phyloP scores from a whole-genome alignment of 352 stramenopile species.

The Sclerospora graminicola region DNA sequence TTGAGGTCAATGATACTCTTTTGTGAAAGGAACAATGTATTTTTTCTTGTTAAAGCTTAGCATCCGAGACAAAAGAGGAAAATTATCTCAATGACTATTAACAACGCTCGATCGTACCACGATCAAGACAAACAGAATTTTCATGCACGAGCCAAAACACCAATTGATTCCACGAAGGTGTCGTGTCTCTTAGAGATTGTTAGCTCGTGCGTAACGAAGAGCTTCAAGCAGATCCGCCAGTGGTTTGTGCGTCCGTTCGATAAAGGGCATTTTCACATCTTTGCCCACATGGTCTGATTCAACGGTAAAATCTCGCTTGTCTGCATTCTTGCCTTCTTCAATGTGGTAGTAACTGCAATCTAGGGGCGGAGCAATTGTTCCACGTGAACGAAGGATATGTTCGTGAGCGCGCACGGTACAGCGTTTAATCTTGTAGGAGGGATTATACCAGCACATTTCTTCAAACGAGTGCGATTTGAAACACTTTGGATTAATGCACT shows the following conservation, averaged over 20 bases:
- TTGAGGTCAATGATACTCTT: too few species aligned
- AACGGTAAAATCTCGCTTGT: conserved; percentile 23
- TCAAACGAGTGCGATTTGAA: conserved; percentile 33
- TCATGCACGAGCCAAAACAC: too few species aligned
- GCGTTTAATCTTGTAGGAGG: conserved; percentile 33
- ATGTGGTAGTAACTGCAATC: conserved; percentile 29
- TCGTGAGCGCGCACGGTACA: conserved; percentile 24
- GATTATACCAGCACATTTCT: conserved; percentile 44
- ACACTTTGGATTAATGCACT: conserved; percentile 28
- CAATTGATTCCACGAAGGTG: too few species aligned
- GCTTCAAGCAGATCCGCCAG: conserved; percentile 24
- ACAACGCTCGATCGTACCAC: too few species aligned
- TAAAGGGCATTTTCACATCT: conserved; percentile 30
- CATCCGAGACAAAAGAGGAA: too few species aligned
- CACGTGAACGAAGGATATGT: conserved; percentile 16
- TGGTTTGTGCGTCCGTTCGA: conserved; percentile 29
- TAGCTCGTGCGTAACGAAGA: conserved; percentile 14
- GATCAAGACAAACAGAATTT: too few species aligned
- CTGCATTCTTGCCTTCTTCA: conserved; percentile 25
- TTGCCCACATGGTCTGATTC: conserved; percentile 28
- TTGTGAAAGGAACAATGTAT: too few species aligned
- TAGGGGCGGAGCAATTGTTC: conserved; percentile 18
- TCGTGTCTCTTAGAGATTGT: conserved; percentile 21
- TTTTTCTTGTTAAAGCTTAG: too few species aligned
- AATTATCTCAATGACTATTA: too few species aligned